phyloP scores from a whole-genome alignment of 2,329 filamentous ascomycete species.

The Ascochyta viciae-villosae region DNA sequence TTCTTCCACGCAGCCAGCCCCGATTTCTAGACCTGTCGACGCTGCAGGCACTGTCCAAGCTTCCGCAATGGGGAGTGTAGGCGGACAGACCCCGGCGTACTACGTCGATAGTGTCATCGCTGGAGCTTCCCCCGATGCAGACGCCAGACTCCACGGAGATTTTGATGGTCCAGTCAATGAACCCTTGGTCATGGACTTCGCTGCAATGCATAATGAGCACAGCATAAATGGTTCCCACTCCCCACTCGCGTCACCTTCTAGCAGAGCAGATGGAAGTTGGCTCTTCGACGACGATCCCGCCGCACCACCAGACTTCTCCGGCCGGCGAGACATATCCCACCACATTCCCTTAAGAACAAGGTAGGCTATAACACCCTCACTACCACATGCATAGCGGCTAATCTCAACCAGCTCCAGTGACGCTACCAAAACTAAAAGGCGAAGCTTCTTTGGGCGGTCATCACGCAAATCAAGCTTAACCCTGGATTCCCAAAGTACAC shows the following conservation, averaged over 20 bases:
- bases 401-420: conserved; percentile 31
- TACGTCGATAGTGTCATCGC: conserved; percentile 40
- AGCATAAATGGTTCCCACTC: conserved; percentile 28
- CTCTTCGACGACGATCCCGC: conserved; percentile 42
- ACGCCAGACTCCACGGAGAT: conserved; percentile 22
- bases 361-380: conserved; percentile 23
- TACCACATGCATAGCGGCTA: conserved; percentile 12
- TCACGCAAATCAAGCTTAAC: conserved; percentile 18
- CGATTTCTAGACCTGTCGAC: conserved; percentile 25
- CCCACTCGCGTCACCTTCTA: conserved; percentile 26
- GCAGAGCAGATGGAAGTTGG: conserved; percentile 25
- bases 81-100: conserved; percentile 28
- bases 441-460: conserved; percentile 13
- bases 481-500: conserved; percentile 14
- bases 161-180: conserved; percentile 34
- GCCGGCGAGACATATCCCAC: conserved; percentile 37
- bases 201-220: conserved; percentile 33
- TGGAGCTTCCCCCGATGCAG: conserved; percentile 21
- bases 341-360: conserved; percentile 48
- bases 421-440: conserved; percentile 28
- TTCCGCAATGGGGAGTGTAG: conserved; percentile 35
- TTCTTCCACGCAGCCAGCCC: conserved; percentile 33
- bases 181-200: conserved; percentile 41
- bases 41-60: conserved; percentile 29
- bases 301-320: conserved; percentile 44